Evolutionary conservation across 306 rosid species (phyloP).

Genomic region (Casuarina cunninghamiana): DNA sequence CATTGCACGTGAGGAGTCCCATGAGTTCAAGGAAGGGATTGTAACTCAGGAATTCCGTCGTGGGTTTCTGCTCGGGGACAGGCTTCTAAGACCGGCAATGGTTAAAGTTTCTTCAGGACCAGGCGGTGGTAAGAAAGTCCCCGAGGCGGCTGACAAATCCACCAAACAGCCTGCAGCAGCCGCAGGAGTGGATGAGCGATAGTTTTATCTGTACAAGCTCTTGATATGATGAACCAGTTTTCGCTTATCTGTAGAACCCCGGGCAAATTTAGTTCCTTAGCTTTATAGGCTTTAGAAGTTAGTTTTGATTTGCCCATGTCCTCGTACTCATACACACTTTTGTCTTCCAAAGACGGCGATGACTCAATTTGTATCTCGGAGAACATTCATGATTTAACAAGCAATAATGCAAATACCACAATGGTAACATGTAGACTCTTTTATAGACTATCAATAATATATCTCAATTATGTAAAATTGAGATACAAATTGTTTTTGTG

Average conservation of each 20-base stretch:
- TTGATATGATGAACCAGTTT: slow-evolving; percentile 1
- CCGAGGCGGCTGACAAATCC: slow-evolving; percentile 34
- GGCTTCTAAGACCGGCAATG: slow-evolving; percentile 80
- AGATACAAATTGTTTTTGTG: too few relatives aligned
- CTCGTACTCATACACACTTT: background rate
- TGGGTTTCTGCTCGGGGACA: slow-evolving; percentile 70
- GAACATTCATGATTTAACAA: background rate
- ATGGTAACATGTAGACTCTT: too few relatives aligned
- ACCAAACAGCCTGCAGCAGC: slow-evolving; percentile 56
- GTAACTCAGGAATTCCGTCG: slow-evolving; percentile 70
- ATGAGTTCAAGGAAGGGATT: slow-evolving; percentile 73
- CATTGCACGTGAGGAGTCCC: slow-evolving; percentile 77
- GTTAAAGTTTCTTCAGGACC: slow-evolving; percentile 87
- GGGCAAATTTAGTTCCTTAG: background rate
- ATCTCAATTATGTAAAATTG: too few relatives aligned
- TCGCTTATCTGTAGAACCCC: background rate
- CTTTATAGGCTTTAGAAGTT: background rate
- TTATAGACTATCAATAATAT: too few relatives aligned
- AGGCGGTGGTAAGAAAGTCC: slow-evolving; percentile 44
- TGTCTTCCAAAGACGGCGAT: slow-evolving; percentile 3
- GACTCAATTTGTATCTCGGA: background rate
- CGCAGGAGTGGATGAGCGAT: slow-evolving; percentile 59
- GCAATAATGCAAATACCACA: too few relatives aligned
- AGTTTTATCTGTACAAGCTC: slow-evolving; percentile 20
- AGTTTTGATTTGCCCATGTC: background rate